These are phyloP conservation scores for Dothideomycetes sp. DNA, from an alignment of 2,329 filamentous ascomycete species.

Conservation along the genomic window DNA sequence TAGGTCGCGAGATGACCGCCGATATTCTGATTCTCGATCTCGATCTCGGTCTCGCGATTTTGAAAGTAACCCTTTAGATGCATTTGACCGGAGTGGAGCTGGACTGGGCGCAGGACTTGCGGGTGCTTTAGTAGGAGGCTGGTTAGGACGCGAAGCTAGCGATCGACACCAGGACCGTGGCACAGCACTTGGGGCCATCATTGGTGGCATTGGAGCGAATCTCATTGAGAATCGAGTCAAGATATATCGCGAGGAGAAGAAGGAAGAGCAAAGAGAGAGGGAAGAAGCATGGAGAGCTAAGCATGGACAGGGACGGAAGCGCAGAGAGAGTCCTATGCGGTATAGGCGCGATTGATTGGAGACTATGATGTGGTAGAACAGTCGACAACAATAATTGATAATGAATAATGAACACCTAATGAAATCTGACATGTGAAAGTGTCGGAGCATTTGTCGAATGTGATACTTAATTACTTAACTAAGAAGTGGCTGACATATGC, in stretches of 20 bases:
- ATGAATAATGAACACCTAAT: no score
- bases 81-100: background rate
- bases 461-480: no score
- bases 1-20: no score
- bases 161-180: conserved; percentile 6
- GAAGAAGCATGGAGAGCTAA: conserved; percentile 3
- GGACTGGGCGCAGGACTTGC: conserved; percentile 8
- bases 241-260: conserved; percentile 7
- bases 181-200: conserved; percentile 3
- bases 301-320: conserved; percentile 1
- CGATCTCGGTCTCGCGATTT: background rate
- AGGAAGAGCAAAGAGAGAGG: conserved; percentile 7
- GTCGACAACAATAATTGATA: no score
- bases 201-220: conserved; percentile 11
- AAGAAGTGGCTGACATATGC: no score
- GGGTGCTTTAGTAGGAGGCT: conserved; percentile 9
- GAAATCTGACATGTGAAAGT: no score
- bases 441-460: no score
- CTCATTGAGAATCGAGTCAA: conserved; percentile 6
- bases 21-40: conserved; percentile 2
- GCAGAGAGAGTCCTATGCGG: background rate
- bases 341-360: no score
- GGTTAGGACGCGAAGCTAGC: conserved; percentile 6
- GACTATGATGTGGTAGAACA: no score
- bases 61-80: background rate